phyloP scores from a whole-genome alignment of 345 rosid species.

The Barbarea vulgaris region DNA sequence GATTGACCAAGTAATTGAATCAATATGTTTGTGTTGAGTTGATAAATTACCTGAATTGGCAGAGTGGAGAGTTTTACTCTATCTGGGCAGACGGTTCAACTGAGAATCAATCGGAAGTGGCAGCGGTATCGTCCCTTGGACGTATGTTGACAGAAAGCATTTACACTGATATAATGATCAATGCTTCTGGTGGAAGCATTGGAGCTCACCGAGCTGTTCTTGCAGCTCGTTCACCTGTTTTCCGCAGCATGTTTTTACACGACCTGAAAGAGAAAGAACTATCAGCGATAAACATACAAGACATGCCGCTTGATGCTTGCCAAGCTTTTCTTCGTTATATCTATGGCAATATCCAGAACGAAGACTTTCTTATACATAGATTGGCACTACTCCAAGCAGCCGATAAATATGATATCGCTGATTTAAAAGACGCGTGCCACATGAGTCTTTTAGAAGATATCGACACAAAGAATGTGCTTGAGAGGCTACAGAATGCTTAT shows the following conservation, averaged over 20 bases:
- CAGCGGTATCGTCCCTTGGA: constrained; percentile 64
- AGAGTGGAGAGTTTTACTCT: constrained; percentile 78
- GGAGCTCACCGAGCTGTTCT: constrained; percentile 91
- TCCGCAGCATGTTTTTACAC: constrained; percentile 81
- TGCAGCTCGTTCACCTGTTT: constrained; percentile 91
- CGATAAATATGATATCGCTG: constrained; percentile 78
- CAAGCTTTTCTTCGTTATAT: constrained; percentile 77
- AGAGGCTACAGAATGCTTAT: constrained; percentile 81
- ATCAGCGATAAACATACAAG: constrained; percentile 69
- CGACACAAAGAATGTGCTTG: constrained; percentile 75
- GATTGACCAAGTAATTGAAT: not conserved
- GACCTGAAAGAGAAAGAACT: constrained; percentile 90
- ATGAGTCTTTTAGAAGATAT: constrained; percentile 84
- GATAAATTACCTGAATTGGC: constrained; percentile 10
- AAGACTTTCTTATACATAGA: constrained; percentile 74
- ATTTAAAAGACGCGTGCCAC: constrained; percentile 87
- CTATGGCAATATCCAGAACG: constrained; percentile 72
- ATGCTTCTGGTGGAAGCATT: constrained; percentile 79
- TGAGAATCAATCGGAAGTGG: constrained; percentile 48
- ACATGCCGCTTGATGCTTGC: constrained; percentile 83
- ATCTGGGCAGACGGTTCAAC: constrained; percentile 76
- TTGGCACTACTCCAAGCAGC: constrained; percentile 78
- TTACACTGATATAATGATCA: constrained; percentile 74
- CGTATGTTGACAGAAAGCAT: constrained; percentile 88
- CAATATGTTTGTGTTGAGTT: not conserved